Percentiles rank a stretch among this genome's conserved stretches.
Conservation (phyloP, 2,329 filamentous ascomycete species). For the Leptographium procerum region DNA sequence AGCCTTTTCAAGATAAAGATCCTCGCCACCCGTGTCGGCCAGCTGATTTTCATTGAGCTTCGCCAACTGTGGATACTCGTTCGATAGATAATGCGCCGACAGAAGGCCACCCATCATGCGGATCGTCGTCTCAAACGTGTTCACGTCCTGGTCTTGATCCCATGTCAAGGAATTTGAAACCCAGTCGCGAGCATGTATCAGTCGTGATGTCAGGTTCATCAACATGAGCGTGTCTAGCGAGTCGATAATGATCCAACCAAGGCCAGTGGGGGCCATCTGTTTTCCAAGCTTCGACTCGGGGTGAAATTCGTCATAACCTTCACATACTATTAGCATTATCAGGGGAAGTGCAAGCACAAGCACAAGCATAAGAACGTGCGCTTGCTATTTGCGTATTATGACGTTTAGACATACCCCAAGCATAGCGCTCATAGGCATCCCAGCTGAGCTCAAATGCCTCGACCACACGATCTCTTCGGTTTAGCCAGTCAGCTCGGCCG, state of each 20-base stretch:
- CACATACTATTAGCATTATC: not conserved
- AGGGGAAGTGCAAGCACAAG: too few species aligned
- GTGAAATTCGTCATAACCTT: constrained; percentile 75
- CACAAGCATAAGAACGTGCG: not conserved
- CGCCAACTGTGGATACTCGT: constrained; percentile 66
- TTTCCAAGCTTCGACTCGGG: constrained; percentile 67
- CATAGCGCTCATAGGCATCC: constrained; percentile 85
- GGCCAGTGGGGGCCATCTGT: constrained; percentile 77
- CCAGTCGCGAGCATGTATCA: constrained; percentile 82
- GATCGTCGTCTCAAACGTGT: constrained; percentile 96
- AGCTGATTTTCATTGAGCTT: constrained; percentile 57
- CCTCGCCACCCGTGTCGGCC: constrained; percentile 63
- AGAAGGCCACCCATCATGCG: constrained; percentile 91
- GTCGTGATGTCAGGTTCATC: constrained; percentile 86
- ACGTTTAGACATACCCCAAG: constrained; percentile 61
- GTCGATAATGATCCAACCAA: constrained; percentile 98
- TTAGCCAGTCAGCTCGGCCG: constrained; percentile 56
- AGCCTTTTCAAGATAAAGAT: constrained; percentile 92
- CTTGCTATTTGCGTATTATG: not conserved
- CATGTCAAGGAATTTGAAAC: constrained; percentile 70
- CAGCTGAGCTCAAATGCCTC: constrained; percentile 88
- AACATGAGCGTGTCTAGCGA: constrained; percentile 93
- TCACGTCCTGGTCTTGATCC: constrained; percentile 89
- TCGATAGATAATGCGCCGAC: constrained; percentile 91
- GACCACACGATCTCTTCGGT: constrained; percentile 68